phyloP scores from a whole-genome alignment of 768 basidiomycete species.

The Mycena indigotica region DNA sequence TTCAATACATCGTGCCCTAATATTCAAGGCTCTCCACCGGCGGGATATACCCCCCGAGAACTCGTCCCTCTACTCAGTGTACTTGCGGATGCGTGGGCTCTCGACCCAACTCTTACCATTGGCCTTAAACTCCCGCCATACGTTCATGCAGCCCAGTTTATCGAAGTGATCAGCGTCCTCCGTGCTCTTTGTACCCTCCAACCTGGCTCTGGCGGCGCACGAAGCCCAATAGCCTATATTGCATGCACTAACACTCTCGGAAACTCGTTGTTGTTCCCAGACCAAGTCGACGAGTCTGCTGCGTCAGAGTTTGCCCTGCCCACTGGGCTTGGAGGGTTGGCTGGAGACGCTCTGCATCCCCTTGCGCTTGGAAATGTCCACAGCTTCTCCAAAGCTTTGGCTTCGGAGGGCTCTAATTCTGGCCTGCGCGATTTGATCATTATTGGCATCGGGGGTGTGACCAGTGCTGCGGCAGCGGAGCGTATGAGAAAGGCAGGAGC shows the following conservation, averaged over 20 bases:
- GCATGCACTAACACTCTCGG: slow-evolving; percentile 85
- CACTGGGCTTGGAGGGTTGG: slow-evolving; percentile 68
- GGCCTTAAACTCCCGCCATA: slow-evolving; percentile 85
- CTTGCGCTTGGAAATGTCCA: slow-evolving; percentile 79
- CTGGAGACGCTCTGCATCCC: slow-evolving; percentile 74
- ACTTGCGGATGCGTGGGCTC: slow-evolving; percentile 49
- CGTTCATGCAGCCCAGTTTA: slow-evolving; percentile 62
- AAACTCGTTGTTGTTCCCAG: slow-evolving; percentile 61
- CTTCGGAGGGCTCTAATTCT: slow-evolving; percentile 34
- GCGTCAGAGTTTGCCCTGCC: slow-evolving; percentile 58
- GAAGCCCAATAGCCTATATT: slow-evolving; percentile 65
- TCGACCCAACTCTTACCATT: slow-evolving; percentile 59
- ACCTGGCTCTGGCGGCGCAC: slow-evolving; percentile 9
- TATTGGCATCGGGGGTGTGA: slow-evolving; percentile 85
- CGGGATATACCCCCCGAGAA: slow-evolving; percentile 60
- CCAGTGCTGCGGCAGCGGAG: slow-evolving; percentile 53
- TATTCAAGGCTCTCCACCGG: slow-evolving; percentile 61
- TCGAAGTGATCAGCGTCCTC: slow-evolving; percentile 51
- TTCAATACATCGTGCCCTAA: slow-evolving; percentile 89
- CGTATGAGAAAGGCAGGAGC: slow-evolving; percentile 82
- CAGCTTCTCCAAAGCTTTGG: slow-evolving; percentile 57
- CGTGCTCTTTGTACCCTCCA: slow-evolving; percentile 37
- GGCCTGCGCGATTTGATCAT: slow-evolving; percentile 55
- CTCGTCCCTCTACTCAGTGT: slow-evolving; percentile 58
- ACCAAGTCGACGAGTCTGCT: slow-evolving; percentile 41